phyloP scores from a whole-genome alignment of 2,329 filamentous ascomycete species.

The Aspergillaceae sp. region DNA sequence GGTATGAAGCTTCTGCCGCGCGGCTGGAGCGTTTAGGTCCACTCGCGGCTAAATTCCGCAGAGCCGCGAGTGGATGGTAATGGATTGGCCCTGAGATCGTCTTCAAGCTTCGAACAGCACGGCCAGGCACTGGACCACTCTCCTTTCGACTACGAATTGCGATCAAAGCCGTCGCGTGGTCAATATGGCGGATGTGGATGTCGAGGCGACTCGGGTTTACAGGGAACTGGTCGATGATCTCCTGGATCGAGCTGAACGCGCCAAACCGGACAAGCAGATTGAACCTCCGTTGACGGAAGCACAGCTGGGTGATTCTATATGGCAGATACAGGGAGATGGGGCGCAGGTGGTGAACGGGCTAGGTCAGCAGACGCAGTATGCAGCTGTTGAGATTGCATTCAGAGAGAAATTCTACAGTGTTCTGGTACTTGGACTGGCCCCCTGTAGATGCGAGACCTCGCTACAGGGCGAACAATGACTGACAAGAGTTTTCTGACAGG shows the following conservation, averaged over 20 bases:
- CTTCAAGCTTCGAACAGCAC: neutral
- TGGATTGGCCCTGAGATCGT: slow-evolving; percentile 7
- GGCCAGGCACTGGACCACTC: neutral
- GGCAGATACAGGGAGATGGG: slow-evolving; percentile 26
- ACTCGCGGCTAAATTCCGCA: slow-evolving; percentile 17
- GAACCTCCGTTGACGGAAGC: slow-evolving; percentile 68
- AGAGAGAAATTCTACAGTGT: slow-evolving; percentile 70
- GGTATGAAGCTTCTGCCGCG: slow-evolving; percentile 21
- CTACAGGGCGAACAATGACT: slow-evolving; percentile 3
- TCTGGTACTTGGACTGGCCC: slow-evolving; percentile 51
- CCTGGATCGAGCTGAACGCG: slow-evolving; percentile 49
- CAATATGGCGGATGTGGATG: slow-evolving; percentile 27
- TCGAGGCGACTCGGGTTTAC: slow-evolving; percentile 37
- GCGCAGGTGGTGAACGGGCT: slow-evolving; percentile 26
- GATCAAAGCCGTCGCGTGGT: neutral
- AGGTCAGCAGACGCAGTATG: slow-evolving; percentile 49
- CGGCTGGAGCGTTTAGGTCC: slow-evolving; percentile 14
- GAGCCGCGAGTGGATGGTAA: slow-evolving; percentile 18
- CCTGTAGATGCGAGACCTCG: neutral
- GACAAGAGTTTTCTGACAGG: slow-evolving; percentile 30
- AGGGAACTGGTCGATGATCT: slow-evolving; percentile 48
- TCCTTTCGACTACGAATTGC: slow-evolving; percentile 2
- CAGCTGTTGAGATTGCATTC: slow-evolving; percentile 73
- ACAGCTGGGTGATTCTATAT: slow-evolving; percentile 41
- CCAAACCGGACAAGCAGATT: slow-evolving; percentile 53